Evolutionary conservation across 2,329 filamentous ascomycete species (phyloP).

Genomic region (Tothia fuscella): DNA sequence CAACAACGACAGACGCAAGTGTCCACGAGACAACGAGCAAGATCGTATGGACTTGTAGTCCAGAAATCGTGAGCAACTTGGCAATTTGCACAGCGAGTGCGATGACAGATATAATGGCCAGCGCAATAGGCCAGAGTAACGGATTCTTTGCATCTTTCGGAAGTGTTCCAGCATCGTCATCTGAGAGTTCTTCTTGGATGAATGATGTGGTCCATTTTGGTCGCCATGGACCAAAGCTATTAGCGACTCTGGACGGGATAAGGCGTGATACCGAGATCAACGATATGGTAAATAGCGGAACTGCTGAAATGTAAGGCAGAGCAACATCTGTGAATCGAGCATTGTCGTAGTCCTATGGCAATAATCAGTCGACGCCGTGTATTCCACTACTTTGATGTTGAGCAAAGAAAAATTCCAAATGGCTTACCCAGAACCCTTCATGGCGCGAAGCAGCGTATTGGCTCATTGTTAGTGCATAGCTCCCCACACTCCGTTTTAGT

Average conservation of each 20-base stretch:
- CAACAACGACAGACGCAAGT: slow-evolving; percentile 21
- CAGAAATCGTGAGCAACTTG: slow-evolving; percentile 17
- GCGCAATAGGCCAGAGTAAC: slow-evolving; percentile 18
- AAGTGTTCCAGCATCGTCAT: slow-evolving; percentile 14
- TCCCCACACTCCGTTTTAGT: no score
- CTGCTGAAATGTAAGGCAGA: slow-evolving; percentile 21
- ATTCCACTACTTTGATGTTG: no score
- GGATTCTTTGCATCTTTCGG: slow-evolving; percentile 20
- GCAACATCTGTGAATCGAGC: slow-evolving; percentile 25
- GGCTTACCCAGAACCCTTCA: no score
- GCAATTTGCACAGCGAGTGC: slow-evolving; percentile 20
- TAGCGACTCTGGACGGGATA: slow-evolving; percentile 13
- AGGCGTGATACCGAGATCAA: slow-evolving; percentile 21
- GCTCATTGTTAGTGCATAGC: no score
- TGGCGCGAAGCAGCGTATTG: no score
- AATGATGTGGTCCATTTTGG: slow-evolving; percentile 43
- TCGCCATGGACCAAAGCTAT: slow-evolving; percentile 19
- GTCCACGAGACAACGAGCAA: background rate
- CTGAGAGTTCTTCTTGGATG: no score
- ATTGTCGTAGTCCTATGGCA: slow-evolving; percentile 26
- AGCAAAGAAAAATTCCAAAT: no score
- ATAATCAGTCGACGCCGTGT: no score
- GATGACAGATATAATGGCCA: slow-evolving; percentile 19
- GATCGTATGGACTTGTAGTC: slow-evolving; percentile 11
- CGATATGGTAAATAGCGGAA: slow-evolving; percentile 19